These are phyloP conservation scores for Citrus maxima DNA, from an alignment of 345 rosid species.

Conservation along the genomic window DNA sequence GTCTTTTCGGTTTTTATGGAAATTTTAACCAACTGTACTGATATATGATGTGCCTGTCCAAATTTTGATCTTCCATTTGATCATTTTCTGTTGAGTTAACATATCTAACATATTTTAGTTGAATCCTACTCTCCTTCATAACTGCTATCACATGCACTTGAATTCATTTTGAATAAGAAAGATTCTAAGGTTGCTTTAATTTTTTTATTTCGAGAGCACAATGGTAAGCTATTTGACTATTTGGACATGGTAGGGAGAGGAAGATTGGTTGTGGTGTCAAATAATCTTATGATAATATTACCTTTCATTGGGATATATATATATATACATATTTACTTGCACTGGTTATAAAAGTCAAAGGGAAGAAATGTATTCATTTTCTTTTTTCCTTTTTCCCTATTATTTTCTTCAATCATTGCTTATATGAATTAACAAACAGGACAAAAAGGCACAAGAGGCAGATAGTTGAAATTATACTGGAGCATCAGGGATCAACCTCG, in stretches of 20 bases:
- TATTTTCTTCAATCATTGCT: neutral
- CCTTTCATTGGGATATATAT: conserved; percentile 2
- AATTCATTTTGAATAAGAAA: neutral
- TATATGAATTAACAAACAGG: conserved; percentile 35
- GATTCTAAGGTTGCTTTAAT: neutral
- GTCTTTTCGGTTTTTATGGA: neutral
- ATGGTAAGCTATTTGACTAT: neutral
- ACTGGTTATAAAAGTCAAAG: neutral
- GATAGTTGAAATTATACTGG: conserved; percentile 30
- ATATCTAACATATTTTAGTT: neutral
- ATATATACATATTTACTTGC: neutral
- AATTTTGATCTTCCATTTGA: neutral
- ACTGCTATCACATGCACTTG: neutral
- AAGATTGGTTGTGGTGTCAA: neutral
- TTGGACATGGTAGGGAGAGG: neutral
- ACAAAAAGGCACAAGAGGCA: conserved; percentile 56
- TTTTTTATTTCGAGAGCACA: neutral
- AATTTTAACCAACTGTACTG: neutral
- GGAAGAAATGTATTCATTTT: neutral
- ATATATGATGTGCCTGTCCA: neutral
- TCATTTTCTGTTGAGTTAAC: neutral
- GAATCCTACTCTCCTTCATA: neutral
- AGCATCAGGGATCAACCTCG: conserved; percentile 36
- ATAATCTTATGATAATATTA: neutral
- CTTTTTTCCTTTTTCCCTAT: neutral